Evolutionary conservation across 192 early-diverging fungal genomes (phyloP).

Genomic region (Kickxella alabastrina): DNA sequence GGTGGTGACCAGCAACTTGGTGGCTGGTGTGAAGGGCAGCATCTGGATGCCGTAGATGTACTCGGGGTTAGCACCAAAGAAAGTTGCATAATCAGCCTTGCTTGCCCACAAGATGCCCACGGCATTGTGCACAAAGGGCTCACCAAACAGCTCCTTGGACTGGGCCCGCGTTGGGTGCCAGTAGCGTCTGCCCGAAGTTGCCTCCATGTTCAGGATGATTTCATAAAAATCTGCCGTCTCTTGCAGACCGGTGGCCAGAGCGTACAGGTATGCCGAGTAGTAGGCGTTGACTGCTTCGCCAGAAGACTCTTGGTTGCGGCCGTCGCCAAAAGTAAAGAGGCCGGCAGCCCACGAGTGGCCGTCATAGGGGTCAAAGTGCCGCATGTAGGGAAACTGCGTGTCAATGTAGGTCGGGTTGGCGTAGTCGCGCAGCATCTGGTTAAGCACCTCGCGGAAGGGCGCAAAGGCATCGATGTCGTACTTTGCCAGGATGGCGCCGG

Average conservation of each 20-base stretch:
- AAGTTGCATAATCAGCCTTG: constrained; percentile 51
- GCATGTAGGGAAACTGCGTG: constrained; percentile 52
- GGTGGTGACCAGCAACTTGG: constrained; percentile 20
- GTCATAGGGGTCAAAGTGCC: constrained; percentile 59
- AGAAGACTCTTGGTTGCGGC: constrained; percentile 54
- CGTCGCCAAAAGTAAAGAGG: constrained; percentile 46
- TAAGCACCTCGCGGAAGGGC: constrained; percentile 23
- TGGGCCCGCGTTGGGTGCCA: constrained; percentile 49
- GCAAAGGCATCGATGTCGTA: constrained; percentile 38
- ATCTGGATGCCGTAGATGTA: constrained; percentile 58
- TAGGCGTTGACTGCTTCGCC: constrained; percentile 57
- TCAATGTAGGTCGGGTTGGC: constrained; percentile 52
- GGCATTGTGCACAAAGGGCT: constrained; percentile 34
- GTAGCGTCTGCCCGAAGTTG: constrained; percentile 44
- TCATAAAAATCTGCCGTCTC: constrained; percentile 46
- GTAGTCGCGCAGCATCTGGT: constrained; percentile 55
- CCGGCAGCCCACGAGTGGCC: constrained; percentile 67
- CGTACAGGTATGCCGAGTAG: constrained; percentile 53
- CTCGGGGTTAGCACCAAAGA: constrained; percentile 49
- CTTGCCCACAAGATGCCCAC: constrained; percentile 53
- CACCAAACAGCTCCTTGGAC: constrained; percentile 26
- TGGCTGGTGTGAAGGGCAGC: constrained; percentile 54
- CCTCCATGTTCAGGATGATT: constrained; percentile 52
- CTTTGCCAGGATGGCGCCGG: constrained; percentile 48
- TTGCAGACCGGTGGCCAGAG: constrained; percentile 27